These are phyloP conservation scores for Echium plantagineum DNA, from an alignment of 257 asterid genomes.

Conservation along the genomic window DNA sequence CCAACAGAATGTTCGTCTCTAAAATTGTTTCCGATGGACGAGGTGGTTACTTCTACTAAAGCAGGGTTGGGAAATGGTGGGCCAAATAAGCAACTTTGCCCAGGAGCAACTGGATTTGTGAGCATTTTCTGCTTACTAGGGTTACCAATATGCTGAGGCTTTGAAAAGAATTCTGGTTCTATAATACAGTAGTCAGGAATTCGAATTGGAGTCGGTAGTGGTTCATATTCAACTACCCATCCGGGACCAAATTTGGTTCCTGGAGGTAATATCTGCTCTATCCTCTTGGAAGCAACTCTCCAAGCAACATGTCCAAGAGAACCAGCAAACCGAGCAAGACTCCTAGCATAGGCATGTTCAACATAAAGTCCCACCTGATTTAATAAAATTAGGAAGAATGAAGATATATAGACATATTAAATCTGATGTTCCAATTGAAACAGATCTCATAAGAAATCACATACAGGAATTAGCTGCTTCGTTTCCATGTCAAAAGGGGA, in stretches of 20 bases:
- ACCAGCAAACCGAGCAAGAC: slow-evolving; percentile 89
- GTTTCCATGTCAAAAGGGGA: slow-evolving; percentile 80
- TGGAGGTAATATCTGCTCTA: slow-evolving; percentile 80
- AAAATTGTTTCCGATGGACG: slow-evolving; percentile 22
- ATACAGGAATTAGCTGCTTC: slow-evolving; percentile 85
- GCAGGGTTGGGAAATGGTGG: slow-evolving; percentile 28
- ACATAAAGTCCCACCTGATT: slow-evolving; percentile 85
- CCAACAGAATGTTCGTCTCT: slow-evolving; percentile 27
- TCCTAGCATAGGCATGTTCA: slow-evolving; percentile 85
- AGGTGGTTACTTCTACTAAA: slow-evolving; percentile 26
- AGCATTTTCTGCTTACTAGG: slow-evolving; percentile 29
- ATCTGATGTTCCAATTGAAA: slow-evolving; percentile 1
- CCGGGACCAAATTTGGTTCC: slow-evolving; percentile 82
- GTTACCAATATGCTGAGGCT: slow-evolving; percentile 21
- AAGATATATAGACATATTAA: slow-evolving; percentile 1
- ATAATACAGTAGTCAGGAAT: slow-evolving; percentile 48
- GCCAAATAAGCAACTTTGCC: slow-evolving; percentile 19
- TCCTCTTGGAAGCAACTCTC: slow-evolving; percentile 76
- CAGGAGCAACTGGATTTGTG: slow-evolving; percentile 14
- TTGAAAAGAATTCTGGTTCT: slow-evolving; percentile 53
- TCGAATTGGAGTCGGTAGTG: slow-evolving; percentile 71
- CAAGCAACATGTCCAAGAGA: slow-evolving; percentile 87
- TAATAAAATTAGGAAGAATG: slow-evolving; percentile 10
- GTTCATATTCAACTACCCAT: slow-evolving; percentile 97
- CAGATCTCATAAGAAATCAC: slow-evolving; percentile 16